phyloP scores from a whole-genome alignment of 176 grass and related monocot genomes.

The Saccharum officinarum region DNA sequence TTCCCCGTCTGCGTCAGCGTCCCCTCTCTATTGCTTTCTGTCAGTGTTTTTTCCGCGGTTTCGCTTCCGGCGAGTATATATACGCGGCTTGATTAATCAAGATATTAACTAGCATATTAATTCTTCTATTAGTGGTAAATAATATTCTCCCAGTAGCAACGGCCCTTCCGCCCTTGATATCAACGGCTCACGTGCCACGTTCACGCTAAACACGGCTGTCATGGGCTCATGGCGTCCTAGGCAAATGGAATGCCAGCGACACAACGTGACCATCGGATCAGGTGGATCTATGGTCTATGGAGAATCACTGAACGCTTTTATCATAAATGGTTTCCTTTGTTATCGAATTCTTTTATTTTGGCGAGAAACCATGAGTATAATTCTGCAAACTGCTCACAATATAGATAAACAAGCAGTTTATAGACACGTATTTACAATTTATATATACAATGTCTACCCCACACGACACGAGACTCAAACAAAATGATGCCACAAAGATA shows the following conservation, averaged over 20 bases:
- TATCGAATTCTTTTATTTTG: background rate
- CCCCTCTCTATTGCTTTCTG: constrained; percentile 16
- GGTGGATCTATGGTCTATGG: background rate
- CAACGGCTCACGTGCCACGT: constrained; percentile 1
- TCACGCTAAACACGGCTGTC: background rate
- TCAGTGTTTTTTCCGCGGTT: constrained; percentile 18
- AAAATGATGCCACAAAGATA: too few relatives aligned
- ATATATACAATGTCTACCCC: background rate
- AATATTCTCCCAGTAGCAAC: constrained; percentile 2
- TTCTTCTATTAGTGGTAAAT: background rate
- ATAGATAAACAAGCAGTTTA: background rate
- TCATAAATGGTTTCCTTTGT: background rate
- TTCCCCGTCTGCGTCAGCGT: constrained; percentile 39
- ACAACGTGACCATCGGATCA: background rate
- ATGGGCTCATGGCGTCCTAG: background rate
- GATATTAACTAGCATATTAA: background rate
- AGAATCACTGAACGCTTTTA: background rate
- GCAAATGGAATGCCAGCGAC: background rate
- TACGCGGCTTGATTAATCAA: background rate
- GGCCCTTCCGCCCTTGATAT: background rate
- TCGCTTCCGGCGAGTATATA: constrained; percentile 31
- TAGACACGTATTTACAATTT: background rate
- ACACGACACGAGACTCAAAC: background rate
- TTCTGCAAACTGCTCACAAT: background rate
- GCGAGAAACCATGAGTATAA: background rate